phyloP scores from a whole-genome alignment of 2,329 filamentous ascomycete genomes.

The Aureobasidium sp. region DNA sequence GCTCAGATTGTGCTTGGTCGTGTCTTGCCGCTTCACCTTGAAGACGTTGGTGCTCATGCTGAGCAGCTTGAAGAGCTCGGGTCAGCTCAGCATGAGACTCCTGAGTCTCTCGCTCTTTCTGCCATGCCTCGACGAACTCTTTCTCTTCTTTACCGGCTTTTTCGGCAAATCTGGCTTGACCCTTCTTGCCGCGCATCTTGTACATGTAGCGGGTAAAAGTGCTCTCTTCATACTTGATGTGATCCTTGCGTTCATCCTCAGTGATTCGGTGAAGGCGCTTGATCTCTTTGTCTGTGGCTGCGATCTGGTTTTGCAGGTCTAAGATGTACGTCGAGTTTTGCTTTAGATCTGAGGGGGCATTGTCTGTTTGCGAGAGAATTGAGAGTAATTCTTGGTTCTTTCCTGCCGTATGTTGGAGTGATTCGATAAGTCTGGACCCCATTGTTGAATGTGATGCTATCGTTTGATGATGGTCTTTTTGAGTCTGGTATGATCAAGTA shows the following conservation, averaged over 20 bases:
- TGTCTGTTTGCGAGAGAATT: slow-evolving; percentile 44
- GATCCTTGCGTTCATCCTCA: slow-evolving; percentile 44
- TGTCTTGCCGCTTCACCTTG: slow-evolving; percentile 30
- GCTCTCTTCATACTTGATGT: slow-evolving; percentile 48
- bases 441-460: not conserved
- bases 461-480: not conserved
- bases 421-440: slow-evolving; percentile 2
- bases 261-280: slow-evolving; percentile 35
- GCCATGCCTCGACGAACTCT: slow-evolving; percentile 49
- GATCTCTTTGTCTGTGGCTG: slow-evolving; percentile 34
- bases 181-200: slow-evolving; percentile 43
- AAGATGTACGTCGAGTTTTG: slow-evolving; percentile 41
- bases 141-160: slow-evolving; percentile 48
- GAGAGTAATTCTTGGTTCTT: slow-evolving; percentile 36
- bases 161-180: slow-evolving; percentile 41
- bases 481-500: not conserved
- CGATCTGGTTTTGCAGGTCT: slow-evolving; percentile 40
- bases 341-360: slow-evolving; percentile 41
- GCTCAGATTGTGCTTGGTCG: slow-evolving; percentile 40
- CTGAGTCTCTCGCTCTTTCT: slow-evolving; percentile 42
- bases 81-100: slow-evolving; percentile 38
- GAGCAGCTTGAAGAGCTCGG: slow-evolving; percentile 36
- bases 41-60: slow-evolving; percentile 31
- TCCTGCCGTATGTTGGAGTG: slow-evolving; percentile 12
- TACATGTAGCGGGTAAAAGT: slow-evolving; percentile 47